Conservation (phyloP, 768 basidiomycete genomes). For the Leccinum sublutescens region DNA sequence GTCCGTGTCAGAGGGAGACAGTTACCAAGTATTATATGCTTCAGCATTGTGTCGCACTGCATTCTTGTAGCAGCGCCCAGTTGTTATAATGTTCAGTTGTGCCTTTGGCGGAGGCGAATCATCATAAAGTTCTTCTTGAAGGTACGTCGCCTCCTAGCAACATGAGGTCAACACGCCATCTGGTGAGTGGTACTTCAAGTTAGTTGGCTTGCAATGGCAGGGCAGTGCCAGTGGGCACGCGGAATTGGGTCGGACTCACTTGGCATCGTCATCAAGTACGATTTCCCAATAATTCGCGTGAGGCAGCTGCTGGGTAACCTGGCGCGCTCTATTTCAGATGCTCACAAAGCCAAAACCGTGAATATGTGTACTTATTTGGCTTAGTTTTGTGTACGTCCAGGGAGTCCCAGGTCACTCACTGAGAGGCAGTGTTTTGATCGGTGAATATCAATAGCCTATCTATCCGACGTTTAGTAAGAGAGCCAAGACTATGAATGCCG, state of each 20-base stretch:
- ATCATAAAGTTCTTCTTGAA: neutral
- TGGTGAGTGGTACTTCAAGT: neutral
- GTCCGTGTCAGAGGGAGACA: neutral
- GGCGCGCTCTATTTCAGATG: too few species aligned
- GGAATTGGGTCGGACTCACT: neutral
- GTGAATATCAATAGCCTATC: neutral
- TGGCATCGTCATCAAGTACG: neutral
- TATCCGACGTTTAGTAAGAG: neutral
- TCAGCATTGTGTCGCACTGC: neutral
- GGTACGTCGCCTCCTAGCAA: too few species aligned
- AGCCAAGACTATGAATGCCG: neutral
- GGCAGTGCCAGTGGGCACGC: too few species aligned
- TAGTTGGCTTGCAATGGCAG: neutral
- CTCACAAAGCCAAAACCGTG: neutral
- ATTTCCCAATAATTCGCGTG: too few species aligned
- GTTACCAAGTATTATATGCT: neutral
- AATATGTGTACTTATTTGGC: neutral
- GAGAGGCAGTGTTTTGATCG: neutral
- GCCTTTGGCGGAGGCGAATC: neutral
- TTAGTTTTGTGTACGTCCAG: neutral
- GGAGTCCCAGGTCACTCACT: neutral
- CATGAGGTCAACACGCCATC: neutral
- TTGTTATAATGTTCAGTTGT: neutral
- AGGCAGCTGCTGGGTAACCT: too few species aligned
- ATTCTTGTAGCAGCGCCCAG: neutral